Base-by-base conservation (phyloP, 2,329 filamentous ascomycete species). In the Herpotrichia juniperi region DNA sequence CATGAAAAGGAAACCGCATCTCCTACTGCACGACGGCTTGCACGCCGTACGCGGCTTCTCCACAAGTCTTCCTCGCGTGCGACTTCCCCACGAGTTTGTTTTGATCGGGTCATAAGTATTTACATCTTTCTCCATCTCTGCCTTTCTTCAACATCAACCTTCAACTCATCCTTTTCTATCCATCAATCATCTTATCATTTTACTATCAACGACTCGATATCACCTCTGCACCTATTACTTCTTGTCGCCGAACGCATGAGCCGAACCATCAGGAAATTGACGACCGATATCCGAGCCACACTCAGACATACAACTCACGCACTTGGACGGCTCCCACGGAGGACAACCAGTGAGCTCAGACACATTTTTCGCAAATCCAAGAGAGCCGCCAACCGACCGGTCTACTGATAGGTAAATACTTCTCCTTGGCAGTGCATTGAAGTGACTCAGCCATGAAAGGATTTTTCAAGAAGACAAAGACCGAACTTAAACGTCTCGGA, bases 401-500 rank as follows among this genome's bases (percentile, higher is more conserved):
- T n/a, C n/a, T 56, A 50, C 28, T 45, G n/a, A 16, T 51, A 11
- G 22, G 17, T 5, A 46, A 32, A 25, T 46, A 46, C 32, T 47
- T 22, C 19, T 39, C 11, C 17, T 16, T 37, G 25, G 26, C 37
- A 9, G 42, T 50, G n/a, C 25, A 12, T 34, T 22, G 26, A 32
- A 14, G 11, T 46, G 12, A 31, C 42, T 32, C 54, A 50, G 55
- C 26, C 26, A 69, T 70, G 67, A 64, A 64, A 37, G 59, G 60
- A 24, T 57, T 70, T 39, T 39, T 68, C n/a, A 57, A 60, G 24
- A 70, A 64, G 51, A 63, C 65, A 9, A 70, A 67, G 57, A 56
- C 61, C 35, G 62, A 67, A 32, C 32, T 64, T 42, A 31, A 54
- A 16, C 40, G 39, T 10, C 17, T 56, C 31, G 26, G 47, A 26